A percentile compares a stretch with the other conserved stretches of the same genome.
phyloP scores from a whole-genome alignment of 1,284 basidiomycete genomes.

The Ustilago esculenta region DNA sequence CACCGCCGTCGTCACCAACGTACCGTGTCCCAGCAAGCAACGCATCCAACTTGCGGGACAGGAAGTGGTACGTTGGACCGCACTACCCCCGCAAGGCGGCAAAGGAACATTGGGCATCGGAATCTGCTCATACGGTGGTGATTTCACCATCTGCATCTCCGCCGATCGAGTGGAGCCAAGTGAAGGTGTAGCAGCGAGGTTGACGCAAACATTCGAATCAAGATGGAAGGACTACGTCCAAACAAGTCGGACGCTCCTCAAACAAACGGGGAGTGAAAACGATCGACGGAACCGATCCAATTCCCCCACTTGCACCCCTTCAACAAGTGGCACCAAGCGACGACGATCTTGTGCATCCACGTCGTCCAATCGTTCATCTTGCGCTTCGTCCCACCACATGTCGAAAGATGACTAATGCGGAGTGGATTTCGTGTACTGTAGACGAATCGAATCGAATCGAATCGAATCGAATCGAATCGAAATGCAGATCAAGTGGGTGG shows the following conservation, averaged over 20 bases:
- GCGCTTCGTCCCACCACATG: too few relatives aligned
- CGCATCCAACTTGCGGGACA: conserved; percentile 48
- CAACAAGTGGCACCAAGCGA: conserved; percentile 3
- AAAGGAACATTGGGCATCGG: conserved; percentile 62
- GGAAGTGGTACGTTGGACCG: conserved; percentile 51
- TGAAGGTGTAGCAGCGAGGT: conserved; percentile 50
- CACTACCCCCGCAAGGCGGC: conserved; percentile 60
- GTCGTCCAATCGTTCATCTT: conserved; percentile 9
- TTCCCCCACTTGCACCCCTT: not conserved
- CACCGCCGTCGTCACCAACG: conserved; percentile 63
- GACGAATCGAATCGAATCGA: too few relatives aligned
- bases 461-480: too few relatives aligned
- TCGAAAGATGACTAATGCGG: too few relatives aligned
- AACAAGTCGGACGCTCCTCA: conserved; percentile 15
- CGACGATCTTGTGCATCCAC: conserved; percentile 1
- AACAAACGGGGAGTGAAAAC: conserved; percentile 18
- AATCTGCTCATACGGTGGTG: conserved; percentile 60
- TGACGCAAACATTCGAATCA: conserved; percentile 49
- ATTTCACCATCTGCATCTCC: conserved; percentile 54
- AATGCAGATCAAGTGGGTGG: too few relatives aligned
- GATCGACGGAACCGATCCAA: conserved; percentile 2
- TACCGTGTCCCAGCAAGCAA: conserved; percentile 58
- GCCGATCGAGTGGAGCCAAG: conserved; percentile 54
- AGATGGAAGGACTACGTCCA: conserved; percentile 47
- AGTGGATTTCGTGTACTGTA: too few relatives aligned